Conservation (phyloP, 169 alveolate genomes). For the Cryptosporidium felis region DNA sequence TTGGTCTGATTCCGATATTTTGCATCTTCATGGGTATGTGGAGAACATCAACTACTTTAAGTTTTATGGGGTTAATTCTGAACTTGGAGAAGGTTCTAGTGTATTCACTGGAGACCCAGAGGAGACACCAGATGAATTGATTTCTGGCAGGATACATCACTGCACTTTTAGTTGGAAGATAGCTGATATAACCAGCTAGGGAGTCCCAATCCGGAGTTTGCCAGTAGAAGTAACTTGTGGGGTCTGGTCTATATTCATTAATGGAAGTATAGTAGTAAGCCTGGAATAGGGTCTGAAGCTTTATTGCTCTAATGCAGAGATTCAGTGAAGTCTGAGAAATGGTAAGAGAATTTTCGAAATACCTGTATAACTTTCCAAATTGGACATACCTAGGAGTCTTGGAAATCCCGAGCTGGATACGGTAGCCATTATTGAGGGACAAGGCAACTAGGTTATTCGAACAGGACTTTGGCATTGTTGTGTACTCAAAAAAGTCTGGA, state of each 20-base stretch:
- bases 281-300: slow-evolving; percentile 29
- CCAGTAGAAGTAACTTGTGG: slow-evolving; percentile 49
- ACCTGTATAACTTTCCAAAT: slow-evolving; percentile 39
- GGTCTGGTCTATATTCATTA: slow-evolving; percentile 59
- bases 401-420: slow-evolving; percentile 34
- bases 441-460: slow-evolving; percentile 59
- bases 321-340: slow-evolving; percentile 23
- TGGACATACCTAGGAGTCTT: slow-evolving; percentile 42
- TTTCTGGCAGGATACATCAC: slow-evolving; percentile 19
- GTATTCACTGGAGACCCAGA: slow-evolving; percentile 52
- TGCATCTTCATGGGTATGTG: slow-evolving; percentile 69
- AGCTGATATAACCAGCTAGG: slow-evolving; percentile 28
- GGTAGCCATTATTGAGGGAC: slow-evolving; percentile 25
- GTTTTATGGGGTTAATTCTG: slow-evolving; percentile 56
- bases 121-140: slow-evolving; percentile 65
- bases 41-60: slow-evolving; percentile 8
- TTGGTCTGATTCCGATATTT: slow-evolving; percentile 13
- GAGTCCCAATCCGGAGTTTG: slow-evolving; percentile 58
- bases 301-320: slow-evolving; percentile 43
- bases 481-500: slow-evolving; percentile 59
- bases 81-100: slow-evolving; percentile 43
- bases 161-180: neutral
- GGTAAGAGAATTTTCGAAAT: slow-evolving; percentile 31
- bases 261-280: slow-evolving; percentile 28
- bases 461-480: slow-evolving; percentile 36